Evolutionary conservation across 2,329 filamentous ascomycete genomes (phyloP).

Genomic region (Fusarium buxicola): DNA sequence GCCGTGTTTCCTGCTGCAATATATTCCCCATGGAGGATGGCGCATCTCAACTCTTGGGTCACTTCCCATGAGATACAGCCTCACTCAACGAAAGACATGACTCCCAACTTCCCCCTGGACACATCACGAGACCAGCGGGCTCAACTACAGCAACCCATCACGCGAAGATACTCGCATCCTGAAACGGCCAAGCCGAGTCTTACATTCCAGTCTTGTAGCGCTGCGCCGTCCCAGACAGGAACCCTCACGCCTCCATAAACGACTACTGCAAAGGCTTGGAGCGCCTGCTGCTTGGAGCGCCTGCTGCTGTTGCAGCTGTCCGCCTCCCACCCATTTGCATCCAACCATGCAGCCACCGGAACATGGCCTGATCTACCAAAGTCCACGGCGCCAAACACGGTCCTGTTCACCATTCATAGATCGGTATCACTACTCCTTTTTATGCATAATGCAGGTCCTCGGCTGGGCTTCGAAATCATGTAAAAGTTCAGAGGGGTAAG

Average conservation of each 20-base stretch:
- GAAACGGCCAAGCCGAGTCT: conserved; percentile 20
- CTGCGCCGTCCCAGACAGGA: conserved; percentile 6
- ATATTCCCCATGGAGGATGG: background rate
- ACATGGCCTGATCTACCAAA: background rate
- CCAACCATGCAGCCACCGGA: conserved; percentile 19
- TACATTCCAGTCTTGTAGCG: conserved; percentile 13
- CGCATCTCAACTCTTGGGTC: conserved; percentile 8
- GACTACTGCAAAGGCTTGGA: background rate
- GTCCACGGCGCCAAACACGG: conserved; percentile 17
- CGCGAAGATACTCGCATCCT: conserved; percentile 12
- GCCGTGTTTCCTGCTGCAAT: conserved; percentile 1
- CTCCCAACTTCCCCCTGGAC: conserved; percentile 3
- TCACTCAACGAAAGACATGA: conserved; percentile 19
- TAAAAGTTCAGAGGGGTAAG: background rate
- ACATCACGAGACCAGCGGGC: conserved; percentile 26
- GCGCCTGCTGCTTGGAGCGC: too few species aligned
- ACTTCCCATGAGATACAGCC: conserved; percentile 22
- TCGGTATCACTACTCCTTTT: background rate
- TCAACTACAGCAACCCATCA: conserved; percentile 11
- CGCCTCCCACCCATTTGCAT: background rate
- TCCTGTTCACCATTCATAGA: background rate
- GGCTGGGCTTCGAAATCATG: background rate
- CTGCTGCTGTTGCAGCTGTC: background rate
- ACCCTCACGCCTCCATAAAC: conserved; percentile 16
- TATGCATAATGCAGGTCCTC: background rate